Base-by-base conservation (phyloP, 371 early-diverging fungal genomes). In the Chytridium lagenaria region DNA sequence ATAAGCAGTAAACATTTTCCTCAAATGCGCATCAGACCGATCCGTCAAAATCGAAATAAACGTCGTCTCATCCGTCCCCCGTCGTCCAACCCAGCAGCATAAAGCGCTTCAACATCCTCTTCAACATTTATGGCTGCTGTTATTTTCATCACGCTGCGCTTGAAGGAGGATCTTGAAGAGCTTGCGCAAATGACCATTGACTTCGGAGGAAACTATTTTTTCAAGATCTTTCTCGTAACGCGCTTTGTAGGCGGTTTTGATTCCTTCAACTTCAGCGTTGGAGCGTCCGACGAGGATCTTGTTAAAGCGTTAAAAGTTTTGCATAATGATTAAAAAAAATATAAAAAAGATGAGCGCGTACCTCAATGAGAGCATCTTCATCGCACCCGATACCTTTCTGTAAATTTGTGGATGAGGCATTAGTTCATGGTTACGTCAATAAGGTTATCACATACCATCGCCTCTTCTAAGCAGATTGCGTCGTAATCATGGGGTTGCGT, bases 71-170 rank as follows among this genome's bases (percentile, higher is more conserved):
- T 87, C 85, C 34, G 85, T 87, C 55, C 88, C 88, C 30, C 77
- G 34, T 44, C 81, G 69, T 1, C 83, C 85, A 50, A 80, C 85
- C 88, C 86, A 5, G 88, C 88, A 40, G 72, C 74, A 76, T 86
- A 87, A 23, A 87, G 63, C 28, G 81, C 77, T 36, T 86, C 80
- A 1, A 80, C 84, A 70, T 87, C 88, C 1, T 71, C 82, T 10
- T 70, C 61, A 38, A 78, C 69, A 61, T 80, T n/a, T 69, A 36
- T 26, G 59, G 22, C 38, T 22, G 23, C 0, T 22, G 22, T 67
- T 59, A 2, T 26, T 38, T 40, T 80, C 81, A 66, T 80, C 81
- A 5, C 80, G 69, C 15, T 23, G n/a, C 16, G 59, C 79, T 31
- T 68, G 67, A 16, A 80, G 66, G 12, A 80, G 5, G 16, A 72